phyloP scores from a whole-genome alignment of 176 grass and related monocot species.

The sorghum (Sorghum bicolor) region Sorghum_bicolor_NCBIv3 NC_012871.2:69053501-69054000 shows the following conservation, averaged over 20 bases:
- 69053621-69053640: conserved; percentile 25
- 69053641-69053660: neutral
- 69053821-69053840: neutral
- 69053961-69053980: neutral
- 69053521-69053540: too few relatives aligned
- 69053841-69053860: neutral
- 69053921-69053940: neutral
- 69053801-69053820: neutral
- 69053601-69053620: conserved; percentile 2
- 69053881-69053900: neutral
- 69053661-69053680: neutral
- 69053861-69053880: neutral
- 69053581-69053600: neutral
- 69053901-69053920: neutral
- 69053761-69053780: neutral
- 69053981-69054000: neutral
- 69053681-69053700: neutral
- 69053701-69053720: neutral
- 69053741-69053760: neutral
- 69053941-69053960: neutral
- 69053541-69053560: too few relatives aligned
- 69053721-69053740: neutral
- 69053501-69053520: too few relatives aligned
- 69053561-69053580: too few relatives aligned
- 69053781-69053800: neutral